Base-by-base conservation (phyloP, 2,329 filamentous ascomycete genomes). In the Aspergillus aculeatus region DNA sequence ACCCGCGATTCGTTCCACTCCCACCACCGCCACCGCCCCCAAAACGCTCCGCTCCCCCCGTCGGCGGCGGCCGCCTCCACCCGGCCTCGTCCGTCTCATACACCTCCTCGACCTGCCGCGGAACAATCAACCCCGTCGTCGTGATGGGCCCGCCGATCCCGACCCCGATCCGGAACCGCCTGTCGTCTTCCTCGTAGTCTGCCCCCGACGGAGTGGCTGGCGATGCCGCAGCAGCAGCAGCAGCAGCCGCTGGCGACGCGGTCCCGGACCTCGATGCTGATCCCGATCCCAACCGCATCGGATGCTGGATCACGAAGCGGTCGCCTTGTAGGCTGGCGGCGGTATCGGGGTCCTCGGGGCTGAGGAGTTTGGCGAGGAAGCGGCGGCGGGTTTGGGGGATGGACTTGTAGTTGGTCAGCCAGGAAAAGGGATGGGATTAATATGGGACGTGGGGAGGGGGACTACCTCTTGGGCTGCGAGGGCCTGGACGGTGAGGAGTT, bases 401-500 rank as follows among this genome's bases (percentile, higher is more conserved):
- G 47, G 75, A 75, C 74, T 78, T n/a, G 56, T 54, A 10, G 49
- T 35, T 31, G 47, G 16, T n/a, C n/a, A 38, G n/a, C 26, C 14
- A 23, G 7, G 48, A n/a, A 48, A 24, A 58, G 29, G 24, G 47
- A 54, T 3, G 32, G 32, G 32, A 1, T 16, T 4, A 23, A 4
- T 1, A 23, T 23, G 23, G 23, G 23, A 4, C 16, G 9, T 6
- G 23, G 41, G 48, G 44, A 21, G 32, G 4, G 7, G 14, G 60
- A 68, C 49, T 62, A 79, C 77, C 64, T 76, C 71, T 21, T 73
- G 68, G 21, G 72, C 74, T 16, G 71, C 73, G 7, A 78, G 57
- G 0, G 77, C 76, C 59, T 80, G 77, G 3, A 75, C 70, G 9
- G 76, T 73, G 2, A 80, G 64, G 3, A 80, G 54, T 57, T 79